Evolutionary conservation across 345 rosid genomes (phyloP), one percentile per base, ranked within the genome.

Genomic region (Mercurialis annua): DNA sequence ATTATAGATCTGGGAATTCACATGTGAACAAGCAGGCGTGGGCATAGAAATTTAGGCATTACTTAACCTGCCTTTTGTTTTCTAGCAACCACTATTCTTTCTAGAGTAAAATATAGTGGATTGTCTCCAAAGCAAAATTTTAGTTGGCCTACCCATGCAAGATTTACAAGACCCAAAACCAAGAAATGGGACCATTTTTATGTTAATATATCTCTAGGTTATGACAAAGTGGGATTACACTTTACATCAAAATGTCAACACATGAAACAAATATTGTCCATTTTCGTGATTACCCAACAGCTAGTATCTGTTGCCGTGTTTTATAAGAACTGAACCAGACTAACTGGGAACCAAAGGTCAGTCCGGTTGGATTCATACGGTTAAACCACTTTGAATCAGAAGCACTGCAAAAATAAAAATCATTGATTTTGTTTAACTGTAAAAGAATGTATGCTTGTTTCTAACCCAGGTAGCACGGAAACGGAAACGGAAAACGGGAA

Each of bases 21-120:
- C 89, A 84, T 77, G 90, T 77, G 78, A 75, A 62, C 80, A 47
- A 77, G 77, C 82, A 81, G 80, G 77, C 71, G 50, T 70, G 76
- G 72, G 60, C 85, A 77, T 67, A 59, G 58, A 66, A 70, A 76
- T 38, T 49, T 54, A 5, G 65, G 55, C 54, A 47, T 64, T 27
- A 43, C 54, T 59, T 61, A 68, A 69, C 72, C 71, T 47, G 59
- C 43, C 56, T 53, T 75, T 70, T 83, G 82, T 83, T 76, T 54
- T 67, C 65, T 80, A 58, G 57, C 62, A 31, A 53, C 55, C 30
- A 36, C 71, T 27, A 54, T 21, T 43, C 3, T 17, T 43, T 10
- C 17, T 59, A 31, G 18, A 36, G 65, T 31, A 62, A 77, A 59
- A 44, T 61, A 30, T 49, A 27, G 60, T 34, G 68, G 73, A 61